Percentiles rank a stretch among this genome's conserved stretches.
Evolutionary conservation across 495 filamentous ascomycete genomes (phyloP).

Genomic region (Viridothelium virens): DNA sequence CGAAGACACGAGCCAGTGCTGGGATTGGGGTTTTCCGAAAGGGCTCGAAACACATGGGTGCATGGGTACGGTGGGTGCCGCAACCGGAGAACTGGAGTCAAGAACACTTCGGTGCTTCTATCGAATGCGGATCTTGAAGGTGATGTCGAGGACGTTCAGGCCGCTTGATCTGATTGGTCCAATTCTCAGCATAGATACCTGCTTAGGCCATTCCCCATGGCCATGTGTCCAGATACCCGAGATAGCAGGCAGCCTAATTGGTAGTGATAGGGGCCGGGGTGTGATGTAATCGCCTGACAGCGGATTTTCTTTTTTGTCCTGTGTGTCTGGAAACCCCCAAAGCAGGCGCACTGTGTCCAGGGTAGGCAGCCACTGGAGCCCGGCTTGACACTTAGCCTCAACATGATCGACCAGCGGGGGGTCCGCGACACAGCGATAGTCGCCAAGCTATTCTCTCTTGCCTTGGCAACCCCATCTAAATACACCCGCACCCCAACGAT

Average conservation of each 20-base stretch:
- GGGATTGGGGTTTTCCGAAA: too few relatives aligned
- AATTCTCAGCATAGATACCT: background rate
- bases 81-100: too few relatives aligned
- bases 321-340: background rate
- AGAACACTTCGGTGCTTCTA: too few relatives aligned
- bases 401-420: background rate
- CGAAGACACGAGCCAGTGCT: background rate
- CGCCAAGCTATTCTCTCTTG: background rate
- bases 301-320: background rate
- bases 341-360: background rate
- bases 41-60: too few relatives aligned
- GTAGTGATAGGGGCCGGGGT: background rate
- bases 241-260: background rate
- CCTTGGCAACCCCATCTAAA: slow-evolving; percentile 6
- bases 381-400: background rate
- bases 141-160: background rate
- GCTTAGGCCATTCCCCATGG: background rate
- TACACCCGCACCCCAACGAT: background rate
- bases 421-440: background rate
- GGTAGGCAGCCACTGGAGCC: background rate
- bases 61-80: too few relatives aligned
- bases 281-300: background rate
- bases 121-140: background rate
- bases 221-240: slow-evolving; percentile 6
- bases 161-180: background rate